Evolutionary conservation across 2,329 filamentous ascomycete species (phyloP), one percentile per base, ranked within the genome.

Genomic region (Fragosphaeria purpurea): DNA sequence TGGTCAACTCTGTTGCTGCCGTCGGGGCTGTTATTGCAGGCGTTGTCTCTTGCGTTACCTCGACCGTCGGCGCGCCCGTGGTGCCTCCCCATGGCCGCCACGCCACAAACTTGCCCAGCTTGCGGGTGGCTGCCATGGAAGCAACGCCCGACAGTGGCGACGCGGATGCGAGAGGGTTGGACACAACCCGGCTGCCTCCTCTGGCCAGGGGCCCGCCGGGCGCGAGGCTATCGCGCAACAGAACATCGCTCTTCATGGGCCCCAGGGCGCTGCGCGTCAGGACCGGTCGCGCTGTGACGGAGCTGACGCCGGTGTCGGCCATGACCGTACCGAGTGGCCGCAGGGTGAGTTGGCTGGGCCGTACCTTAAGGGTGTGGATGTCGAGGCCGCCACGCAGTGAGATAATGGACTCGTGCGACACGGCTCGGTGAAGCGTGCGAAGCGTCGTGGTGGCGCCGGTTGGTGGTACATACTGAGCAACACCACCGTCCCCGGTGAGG

Each of bases 311-410:
- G 3, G 76, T 77, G 38, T 77, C 78, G 40, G 75, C 76, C 1
- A 72, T 69, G 3, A 72, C 71, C 51, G 71, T 72, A 52, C 75
- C 79, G 31, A 77, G 67, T 35, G 72, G 70, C 47, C 75, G 63
- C 54, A 80, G 61, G 30, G 83, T 79, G 52, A 93, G 76, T 60
- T 94, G 87, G 37, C 85, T 87, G 0, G 88, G 87, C 4, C 86
- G 79, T 1, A 77, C 75, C 59, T 84, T 83, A 5, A 94, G 73
- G 0, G 86, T 89, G 63, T 95, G 89, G 46, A 95, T 94, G 62
- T 96, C 91, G 64, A 95, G 83, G 2, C 89, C 89, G 4, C 88
- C 89, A 0, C 83, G 80, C 2, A 95, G 77, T 0, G 90, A 96
- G 58, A 96, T 78, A 54, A 96, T 83, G 13, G 88, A 95, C 63